Base-by-base conservation (phyloP, 2,329 filamentous ascomycete species). In the Pseudocercospora fuligena region DNA sequence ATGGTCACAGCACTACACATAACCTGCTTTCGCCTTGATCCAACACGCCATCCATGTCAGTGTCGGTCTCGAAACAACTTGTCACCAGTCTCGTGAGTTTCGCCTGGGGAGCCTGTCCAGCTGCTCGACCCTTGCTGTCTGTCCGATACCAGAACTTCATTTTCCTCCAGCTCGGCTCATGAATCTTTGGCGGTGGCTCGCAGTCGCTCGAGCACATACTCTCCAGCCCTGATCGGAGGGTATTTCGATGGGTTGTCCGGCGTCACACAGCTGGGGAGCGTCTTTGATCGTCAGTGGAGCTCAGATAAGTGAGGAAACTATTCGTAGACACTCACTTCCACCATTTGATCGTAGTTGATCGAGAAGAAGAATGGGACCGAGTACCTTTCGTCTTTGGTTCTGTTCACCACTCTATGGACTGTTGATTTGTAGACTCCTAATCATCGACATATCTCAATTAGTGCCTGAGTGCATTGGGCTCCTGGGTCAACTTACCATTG, bases 331-430 rank as follows among this genome's bases (percentile, higher is more conserved):
- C 49, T 71, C 23, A 60, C 70, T 65, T 80, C 77, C 14, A 80
- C 74, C 0, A 76, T 67, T 7, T 75, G 70, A 43, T 80, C 79
- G 62, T 80, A 78, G 61, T 80, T 80, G 16, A 80, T 74, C 23
- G 75, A 67, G 67, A 82, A 84, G 76, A 84, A 84, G 62, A 85
- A 84, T 8, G 83, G 83, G 40, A 84, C 81, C 7, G 74, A 78
- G 40, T 82, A 76, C 51, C 82, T 75, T 53, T 78, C 82, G 8
- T 72, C 73, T 5, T 72, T 69, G 0, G 78, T 79, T 2, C 75
- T 70, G 69, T 84, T 82, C 2, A 84, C 76, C 5, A 85, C 82
- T 2, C 82, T 73, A 73, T 84, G 83, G 43, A 78, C 71, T 0
- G 82, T 84, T n/a, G 75, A 78, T 69, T 80, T 80, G 77, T 80